Evolutionary conservation across 306 rosid genomes (phyloP).

Genomic region (Acacia crassicarpa): DNA sequence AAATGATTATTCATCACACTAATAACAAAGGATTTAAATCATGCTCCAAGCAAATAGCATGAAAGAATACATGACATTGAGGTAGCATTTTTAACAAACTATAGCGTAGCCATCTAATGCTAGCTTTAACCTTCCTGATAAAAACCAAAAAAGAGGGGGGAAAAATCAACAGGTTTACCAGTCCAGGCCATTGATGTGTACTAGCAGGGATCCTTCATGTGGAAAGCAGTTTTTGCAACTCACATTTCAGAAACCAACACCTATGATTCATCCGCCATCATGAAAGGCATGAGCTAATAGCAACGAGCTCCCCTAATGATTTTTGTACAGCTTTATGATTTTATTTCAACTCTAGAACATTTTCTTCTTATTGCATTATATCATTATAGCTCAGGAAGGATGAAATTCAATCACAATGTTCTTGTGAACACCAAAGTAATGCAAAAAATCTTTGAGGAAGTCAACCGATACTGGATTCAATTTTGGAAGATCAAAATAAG

Average conservation of each 20-base stretch:
- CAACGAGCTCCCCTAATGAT: too few relatives aligned
- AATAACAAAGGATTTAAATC: background rate
- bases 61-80: background rate
- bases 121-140: background rate
- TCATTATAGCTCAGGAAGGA: too few relatives aligned
- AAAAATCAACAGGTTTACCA: background rate
- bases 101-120: background rate
- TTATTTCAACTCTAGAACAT: background rate
- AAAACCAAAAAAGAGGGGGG: background rate
- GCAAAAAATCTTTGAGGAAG: too few relatives aligned
- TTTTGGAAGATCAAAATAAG: background rate
- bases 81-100: background rate
- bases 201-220: background rate
- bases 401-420: too few relatives aligned
- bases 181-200: background rate
- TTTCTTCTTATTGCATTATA: too few relatives aligned
- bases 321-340: background rate
- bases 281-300: too few relatives aligned
- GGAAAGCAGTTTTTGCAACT: background rate
- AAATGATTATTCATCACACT: background rate
- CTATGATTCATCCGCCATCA: too few relatives aligned
- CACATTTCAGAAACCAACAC: background rate
- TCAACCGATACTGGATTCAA: too few relatives aligned
- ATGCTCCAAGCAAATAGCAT: background rate
- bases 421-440: too few relatives aligned